Evolutionary conservation across 805 yeast genomes (phyloP).

Genomic region (Wickerhamomyces tratensis): DNA sequence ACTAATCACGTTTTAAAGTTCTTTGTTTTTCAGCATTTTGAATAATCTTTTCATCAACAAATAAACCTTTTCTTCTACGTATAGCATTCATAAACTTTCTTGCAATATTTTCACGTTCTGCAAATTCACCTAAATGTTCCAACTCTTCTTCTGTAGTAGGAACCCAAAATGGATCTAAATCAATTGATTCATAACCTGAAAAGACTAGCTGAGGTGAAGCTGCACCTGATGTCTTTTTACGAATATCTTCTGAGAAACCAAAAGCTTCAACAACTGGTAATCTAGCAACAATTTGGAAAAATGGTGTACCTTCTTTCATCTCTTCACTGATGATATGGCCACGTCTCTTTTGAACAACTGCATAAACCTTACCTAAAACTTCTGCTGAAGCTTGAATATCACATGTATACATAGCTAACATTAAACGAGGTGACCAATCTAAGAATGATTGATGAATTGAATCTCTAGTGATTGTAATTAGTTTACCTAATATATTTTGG

Average conservation of each 20-base stretch:
- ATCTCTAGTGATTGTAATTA: conserved; percentile 66
- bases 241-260: conserved; percentile 91
- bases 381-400: conserved; percentile 94
- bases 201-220: conserved; percentile 94
- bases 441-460: conserved; percentile 60
- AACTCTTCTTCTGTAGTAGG: conserved; percentile 96
- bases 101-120: conserved; percentile 89
- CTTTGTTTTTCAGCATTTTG: conserved; percentile 92
- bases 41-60: conserved; percentile 83
- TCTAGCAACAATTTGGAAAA: conserved; percentile 75
- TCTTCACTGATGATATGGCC: conserved; percentile 87
- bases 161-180: conserved; percentile 97
- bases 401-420: conserved; percentile 89
- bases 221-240: conserved; percentile 92
- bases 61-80: conserved; percentile 80
- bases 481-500: conserved; percentile 55
- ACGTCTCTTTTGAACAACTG: conserved; percentile 81
- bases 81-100: conserved; percentile 75
- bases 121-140: conserved; percentile 86
- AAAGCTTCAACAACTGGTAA: conserved; percentile 94
- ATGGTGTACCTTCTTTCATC: conserved; percentile 97
- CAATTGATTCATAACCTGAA: conserved; percentile 77
- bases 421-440: conserved; percentile 80
- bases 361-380: conserved; percentile 90
- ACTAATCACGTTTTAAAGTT: conserved; percentile 62